Percentiles rank a stretch among this genome's conserved stretches.
These are phyloP conservation scores for Setaria italica DNA, from an alignment of 202 grass and related monocot genomes.

Conservation along the genomic window DNA sequence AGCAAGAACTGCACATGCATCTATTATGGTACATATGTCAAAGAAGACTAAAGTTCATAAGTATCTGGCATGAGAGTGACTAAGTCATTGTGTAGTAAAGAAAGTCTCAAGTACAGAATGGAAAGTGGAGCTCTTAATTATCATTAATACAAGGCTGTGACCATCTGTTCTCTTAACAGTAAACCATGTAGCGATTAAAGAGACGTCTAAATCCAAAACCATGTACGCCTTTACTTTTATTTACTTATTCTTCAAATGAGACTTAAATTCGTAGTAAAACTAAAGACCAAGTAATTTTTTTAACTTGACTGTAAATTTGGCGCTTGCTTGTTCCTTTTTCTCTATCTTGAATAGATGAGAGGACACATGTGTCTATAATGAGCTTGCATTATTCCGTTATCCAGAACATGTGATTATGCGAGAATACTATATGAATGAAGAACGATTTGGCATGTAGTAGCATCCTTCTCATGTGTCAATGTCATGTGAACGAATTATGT, in stretches of 20 bases:
- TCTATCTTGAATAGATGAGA: conserved; percentile 8
- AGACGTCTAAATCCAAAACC: conserved; percentile 41
- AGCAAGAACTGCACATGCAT: conserved; percentile 35
- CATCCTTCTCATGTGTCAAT: conserved; percentile 19
- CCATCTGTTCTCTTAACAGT: background rate
- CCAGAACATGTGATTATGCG: conserved; percentile 21
- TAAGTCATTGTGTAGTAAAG: conserved; percentile 30
- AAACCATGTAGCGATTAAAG: conserved; percentile 1
- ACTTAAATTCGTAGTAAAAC: background rate
- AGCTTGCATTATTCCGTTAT: conserved; percentile 43
- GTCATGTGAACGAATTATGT: background rate
- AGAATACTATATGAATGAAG: conserved; percentile 16
- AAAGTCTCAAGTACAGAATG: conserved; percentile 20
- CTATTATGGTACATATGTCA: conserved; percentile 25
- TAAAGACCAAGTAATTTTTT: background rate
- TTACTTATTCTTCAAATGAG: conserved; percentile 6
- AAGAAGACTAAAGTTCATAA: conserved; percentile 32
- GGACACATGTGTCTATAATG: conserved; percentile 28
- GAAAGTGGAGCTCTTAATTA: conserved; percentile 10
- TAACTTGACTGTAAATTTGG: conserved; percentile 23
- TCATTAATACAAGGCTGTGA: conserved; percentile 30
- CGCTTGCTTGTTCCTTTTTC: background rate
- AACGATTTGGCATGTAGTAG: background rate
- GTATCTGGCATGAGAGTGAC: conserved; percentile 48
- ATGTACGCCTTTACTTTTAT: background rate